Evolutionary conservation across 257 asterid species (phyloP), one percentile per base, ranked within the genome.

Genomic region (Cruciata laevipes): DNA sequence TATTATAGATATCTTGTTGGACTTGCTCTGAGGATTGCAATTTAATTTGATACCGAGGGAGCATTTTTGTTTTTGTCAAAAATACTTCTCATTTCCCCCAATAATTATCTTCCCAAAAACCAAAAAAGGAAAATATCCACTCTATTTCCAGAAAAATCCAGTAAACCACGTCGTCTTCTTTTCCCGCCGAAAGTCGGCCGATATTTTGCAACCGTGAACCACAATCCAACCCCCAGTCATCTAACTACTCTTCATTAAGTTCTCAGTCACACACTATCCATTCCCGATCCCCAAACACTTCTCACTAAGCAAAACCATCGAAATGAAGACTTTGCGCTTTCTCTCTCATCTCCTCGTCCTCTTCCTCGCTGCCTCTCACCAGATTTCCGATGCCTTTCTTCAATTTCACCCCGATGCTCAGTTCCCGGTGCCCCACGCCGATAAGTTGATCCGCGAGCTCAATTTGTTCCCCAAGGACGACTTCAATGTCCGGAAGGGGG

Each of bases 401-500:
- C 90, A 82, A 3, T 17, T 78, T 32, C 90, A 88, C 70, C 51
- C 66, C 6, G 12, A 52, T 25, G 69, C 76, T 24, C 42, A 69
- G 20, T 72, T 79, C 58, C 81, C 82, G 51, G 67, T 83, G 21
- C 25, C 71, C 52, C 78, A 86, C 9, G 95, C 82, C 5, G 90
- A 83, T 85, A 83, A 80, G 76, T 70, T 90, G 69, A 90, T 87
- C 70, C 80, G 76, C 17, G 82, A 81, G 69, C 96, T 90, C 78
- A 90, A 87, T 69, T 68, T 90, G 85, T 88, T 87, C 68, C 97
- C 97, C 0, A 78, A 81, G 14, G 68, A 71, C 10, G 70, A 87
- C 68, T 49, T 85, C 73, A 90, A 90, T 74, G 73, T 90, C 63
- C 79, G 81, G 61, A 74, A 70, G 17, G 75, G 40, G 16, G 82